Evolutionary conservation across 148 eudicot genomes (phyloP), one percentile per base, ranked within the genome.

Genomic region (Simmondsia chinensis): DNA sequence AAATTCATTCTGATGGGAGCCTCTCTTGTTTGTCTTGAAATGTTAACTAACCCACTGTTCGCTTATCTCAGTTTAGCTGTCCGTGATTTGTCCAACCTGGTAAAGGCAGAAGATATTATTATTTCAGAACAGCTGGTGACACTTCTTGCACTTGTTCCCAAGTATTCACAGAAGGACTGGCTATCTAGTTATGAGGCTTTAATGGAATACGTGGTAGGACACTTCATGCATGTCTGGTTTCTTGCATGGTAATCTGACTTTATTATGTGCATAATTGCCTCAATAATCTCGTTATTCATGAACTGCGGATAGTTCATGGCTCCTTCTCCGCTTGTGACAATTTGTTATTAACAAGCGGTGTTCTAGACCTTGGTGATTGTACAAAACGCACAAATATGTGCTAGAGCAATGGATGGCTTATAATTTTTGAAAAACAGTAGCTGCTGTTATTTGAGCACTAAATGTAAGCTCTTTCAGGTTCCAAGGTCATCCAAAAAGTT

Each of bases 101-200:
- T 93, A 37, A 93, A 82, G 77, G 94, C 94, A 33, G 68, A 82
- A 37, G 99, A 86, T 48, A 54, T 93, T 28, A 34, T 86, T 61
- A 27, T 56, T 28, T 65, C 99, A n/a, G 99, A 93, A 70, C 99
- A 93, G 43, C 61, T 86, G 50, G 78, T 76, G 48, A 93, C 99
- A 33, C 94, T 86, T 29, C 71, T 93, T 59, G 89, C 96, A 34
- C 67, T 93, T 69, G 84, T 93, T 61, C 44, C 89, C 23, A 93
- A 86, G 69, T 86, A 82, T 55, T 91, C 99, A 12, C 94, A 91
- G 70, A 91, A 82, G 46, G 99, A 86, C 48, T 93, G 99, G 99
- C 51, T 93, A 59, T 74, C 96, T 43, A 72, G 94, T 74, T 93
- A 86, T 39, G 94, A 93, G 76, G 70, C 86, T 33, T 73, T 93